Evolutionary conservation across 1,139 yeast genomes (phyloP).

Genomic region (Taiozyma sp.): DNA sequence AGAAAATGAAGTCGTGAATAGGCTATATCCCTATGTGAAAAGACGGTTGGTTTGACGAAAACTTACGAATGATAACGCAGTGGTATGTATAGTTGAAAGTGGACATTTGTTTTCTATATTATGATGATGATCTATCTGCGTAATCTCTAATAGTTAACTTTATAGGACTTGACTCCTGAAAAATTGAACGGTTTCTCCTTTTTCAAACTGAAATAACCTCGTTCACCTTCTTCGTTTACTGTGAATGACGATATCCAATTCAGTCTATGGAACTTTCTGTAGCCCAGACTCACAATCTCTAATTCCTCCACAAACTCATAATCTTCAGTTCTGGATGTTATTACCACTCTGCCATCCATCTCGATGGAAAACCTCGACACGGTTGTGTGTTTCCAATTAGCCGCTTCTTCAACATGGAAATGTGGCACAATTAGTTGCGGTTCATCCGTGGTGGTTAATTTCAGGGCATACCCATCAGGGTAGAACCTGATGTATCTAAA

Average conservation of each 20-base stretch:
- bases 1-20: neutral
- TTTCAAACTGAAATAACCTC: slow-evolving; percentile 47
- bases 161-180: slow-evolving; percentile 51
- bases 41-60: neutral
- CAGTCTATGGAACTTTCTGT: slow-evolving; percentile 55
- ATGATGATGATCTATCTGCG: neutral
- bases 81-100: neutral
- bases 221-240: slow-evolving; percentile 49
- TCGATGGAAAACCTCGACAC: slow-evolving; percentile 49
- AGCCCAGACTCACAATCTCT: slow-evolving; percentile 50
- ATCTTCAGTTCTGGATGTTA: slow-evolving; percentile 59
- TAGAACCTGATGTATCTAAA: slow-evolving; percentile 80
- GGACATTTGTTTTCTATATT: neutral
- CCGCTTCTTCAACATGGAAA: slow-evolving; percentile 33
- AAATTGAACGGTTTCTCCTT: slow-evolving; percentile 78
- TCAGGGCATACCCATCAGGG: slow-evolving; percentile 69
- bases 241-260: slow-evolving; percentile 62
- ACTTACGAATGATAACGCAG: neutral
- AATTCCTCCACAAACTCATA: slow-evolving; percentile 61
- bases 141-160: slow-evolving; percentile 8
- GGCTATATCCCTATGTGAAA: neutral
- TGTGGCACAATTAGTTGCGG: slow-evolving; percentile 58
- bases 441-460: slow-evolving; percentile 59
- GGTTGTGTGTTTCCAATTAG: slow-evolving; percentile 26
- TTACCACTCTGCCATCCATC: slow-evolving; percentile 48